These are phyloP conservation scores for Tuber brumale DNA, from an alignment of 495 filamentous ascomycete species.

Conservation along the genomic window DNA sequence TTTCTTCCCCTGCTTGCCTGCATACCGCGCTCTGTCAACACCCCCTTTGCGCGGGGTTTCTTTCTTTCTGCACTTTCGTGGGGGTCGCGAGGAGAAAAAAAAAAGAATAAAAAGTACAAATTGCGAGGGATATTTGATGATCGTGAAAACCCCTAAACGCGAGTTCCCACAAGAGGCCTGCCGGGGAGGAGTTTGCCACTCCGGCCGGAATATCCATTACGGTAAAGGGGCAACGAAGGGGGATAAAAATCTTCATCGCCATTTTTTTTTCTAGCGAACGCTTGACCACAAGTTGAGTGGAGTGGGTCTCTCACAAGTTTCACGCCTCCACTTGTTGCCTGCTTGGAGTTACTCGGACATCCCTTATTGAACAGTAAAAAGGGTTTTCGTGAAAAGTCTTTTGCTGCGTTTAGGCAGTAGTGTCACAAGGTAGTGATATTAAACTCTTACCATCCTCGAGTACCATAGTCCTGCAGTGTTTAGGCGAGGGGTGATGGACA, in stretches of 20 bases:
- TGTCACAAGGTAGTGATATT: neutral
- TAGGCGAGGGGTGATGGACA: neutral
- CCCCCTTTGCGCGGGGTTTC: neutral
- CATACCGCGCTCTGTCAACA: neutral
- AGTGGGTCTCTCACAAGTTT: neutral
- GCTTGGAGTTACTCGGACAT: neutral
- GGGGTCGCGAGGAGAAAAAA: neutral
- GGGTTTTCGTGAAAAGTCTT: neutral
- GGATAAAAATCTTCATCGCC: neutral
- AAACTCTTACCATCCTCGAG: neutral
- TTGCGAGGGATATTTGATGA: neutral
- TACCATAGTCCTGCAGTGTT: neutral
- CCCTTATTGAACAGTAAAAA: neutral
- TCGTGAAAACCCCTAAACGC: neutral
- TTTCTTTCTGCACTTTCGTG: neutral
- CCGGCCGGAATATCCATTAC: neutral
- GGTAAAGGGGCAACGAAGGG: neutral
- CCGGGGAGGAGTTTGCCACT: neutral
- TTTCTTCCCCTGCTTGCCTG: neutral
- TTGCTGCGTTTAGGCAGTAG: neutral
- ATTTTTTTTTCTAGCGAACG: neutral
- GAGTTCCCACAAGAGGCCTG: conserved; percentile 1
- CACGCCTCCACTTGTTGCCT: neutral
- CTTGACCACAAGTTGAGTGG: neutral
- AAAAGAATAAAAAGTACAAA: neutral